Percentiles rank a stretch among this genome's conserved stretches.
These are phyloP conservation scores for Mortierella sp. DNA, from an alignment of 371 early-diverging fungal genomes.

Conservation along the genomic window DNA sequence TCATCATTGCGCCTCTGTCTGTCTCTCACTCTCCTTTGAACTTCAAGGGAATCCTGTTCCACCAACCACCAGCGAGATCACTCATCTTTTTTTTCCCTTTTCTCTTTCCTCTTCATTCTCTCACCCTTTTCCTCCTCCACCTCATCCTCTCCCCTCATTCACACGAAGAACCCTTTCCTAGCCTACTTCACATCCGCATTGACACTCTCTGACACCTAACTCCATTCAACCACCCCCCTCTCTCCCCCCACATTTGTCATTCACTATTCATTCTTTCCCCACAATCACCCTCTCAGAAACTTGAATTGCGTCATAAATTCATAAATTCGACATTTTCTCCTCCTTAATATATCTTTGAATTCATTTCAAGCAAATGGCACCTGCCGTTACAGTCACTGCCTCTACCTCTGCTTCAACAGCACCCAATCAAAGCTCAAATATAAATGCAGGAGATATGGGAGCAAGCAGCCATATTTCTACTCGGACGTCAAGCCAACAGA, in stretches of 20 bases:
- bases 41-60: conserved; percentile 15
- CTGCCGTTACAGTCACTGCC: background rate
- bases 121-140: background rate
- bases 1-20: background rate
- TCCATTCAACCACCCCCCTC: background rate
- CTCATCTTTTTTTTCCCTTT: background rate
- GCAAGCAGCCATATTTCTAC: background rate
- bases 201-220: background rate
- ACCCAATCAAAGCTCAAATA: background rate
- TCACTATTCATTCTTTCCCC: background rate
- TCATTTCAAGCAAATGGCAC: conserved; percentile 18
- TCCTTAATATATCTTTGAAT: too few species aligned
- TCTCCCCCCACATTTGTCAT: conserved; percentile 3
- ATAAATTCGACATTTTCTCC: background rate
- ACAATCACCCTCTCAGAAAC: background rate
- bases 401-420: conserved; percentile 1
- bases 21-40: background rate
- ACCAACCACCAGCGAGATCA: background rate
- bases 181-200: background rate
- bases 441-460: background rate
- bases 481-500: background rate
- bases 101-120: conserved; percentile 4
- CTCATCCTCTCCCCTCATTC: background rate
- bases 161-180: background rate
- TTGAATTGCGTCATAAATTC: background rate